Evolutionary conservation across 108 stramenopile species (phyloP).

Genomic region (Skeletonema marinoi): DNA sequence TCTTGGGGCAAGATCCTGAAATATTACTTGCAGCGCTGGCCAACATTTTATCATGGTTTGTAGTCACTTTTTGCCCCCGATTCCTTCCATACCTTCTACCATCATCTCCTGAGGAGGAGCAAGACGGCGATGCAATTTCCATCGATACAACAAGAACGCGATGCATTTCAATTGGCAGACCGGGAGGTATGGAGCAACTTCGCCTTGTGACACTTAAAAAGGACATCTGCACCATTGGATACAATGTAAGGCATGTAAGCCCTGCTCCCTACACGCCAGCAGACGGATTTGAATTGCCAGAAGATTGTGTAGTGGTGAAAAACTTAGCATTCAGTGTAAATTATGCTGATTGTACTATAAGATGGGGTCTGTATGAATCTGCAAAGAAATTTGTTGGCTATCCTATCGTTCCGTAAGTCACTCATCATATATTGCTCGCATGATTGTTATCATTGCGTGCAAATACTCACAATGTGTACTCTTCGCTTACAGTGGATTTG

Average conservation of each 20-base stretch:
- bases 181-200: constrained; percentile 85
- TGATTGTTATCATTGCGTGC: too few relatives aligned
- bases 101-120: constrained; percentile 47
- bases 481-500: constrained; percentile 58
- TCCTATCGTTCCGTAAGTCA: constrained; percentile 76
- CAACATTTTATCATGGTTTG: constrained; percentile 80
- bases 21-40: constrained; percentile 64
- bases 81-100: constrained; percentile 61
- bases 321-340: constrained; percentile 78
- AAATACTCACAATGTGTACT: too few relatives aligned
- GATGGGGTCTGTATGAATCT: constrained; percentile 89
- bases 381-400: constrained; percentile 86
- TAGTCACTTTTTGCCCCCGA: constrained; percentile 56
- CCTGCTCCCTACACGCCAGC: constrained; percentile 43
- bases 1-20: constrained; percentile 62
- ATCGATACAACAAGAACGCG: background rate
- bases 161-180: constrained; percentile 81
- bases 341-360: constrained; percentile 85
- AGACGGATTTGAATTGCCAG: constrained; percentile 21
- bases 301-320: constrained; percentile 63
- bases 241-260: constrained; percentile 61
- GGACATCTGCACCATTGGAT: constrained; percentile 76
- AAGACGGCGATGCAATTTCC: constrained; percentile 2
- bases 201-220: constrained; percentile 59
- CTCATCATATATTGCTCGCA: too few relatives aligned